Conservation (phyloP, 2,329 filamentous ascomycete species). For the Trichoderma lentiforme region DNA sequence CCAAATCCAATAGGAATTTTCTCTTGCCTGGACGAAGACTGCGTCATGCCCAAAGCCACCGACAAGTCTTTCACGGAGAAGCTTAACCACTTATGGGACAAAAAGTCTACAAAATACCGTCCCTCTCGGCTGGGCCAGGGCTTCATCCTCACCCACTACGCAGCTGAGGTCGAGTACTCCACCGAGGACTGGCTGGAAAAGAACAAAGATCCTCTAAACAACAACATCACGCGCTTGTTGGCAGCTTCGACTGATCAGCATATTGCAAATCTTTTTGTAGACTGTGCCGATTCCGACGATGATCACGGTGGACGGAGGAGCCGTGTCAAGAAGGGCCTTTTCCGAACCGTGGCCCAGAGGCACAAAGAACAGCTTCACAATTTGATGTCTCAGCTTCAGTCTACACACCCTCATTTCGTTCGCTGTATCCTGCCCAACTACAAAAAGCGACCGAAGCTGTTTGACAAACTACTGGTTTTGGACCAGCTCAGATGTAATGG, state of each 20-base stretch:
- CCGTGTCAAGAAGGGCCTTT: conserved; percentile 93
- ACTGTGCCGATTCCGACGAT: conserved; percentile 82
- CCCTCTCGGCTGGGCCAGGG: conserved; percentile 84
- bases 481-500: conserved; percentile 98
- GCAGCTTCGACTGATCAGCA: conserved; percentile 80
- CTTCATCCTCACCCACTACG: conserved; percentile 95
- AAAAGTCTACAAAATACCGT: conserved; percentile 90
- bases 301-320: conserved; percentile 65
- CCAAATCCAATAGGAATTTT: conserved; percentile 98
- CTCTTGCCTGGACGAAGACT: conserved; percentile 95
- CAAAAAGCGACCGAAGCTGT: conserved; percentile 92
- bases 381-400: conserved; percentile 89
- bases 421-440: conserved; percentile 97
- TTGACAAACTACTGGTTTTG: conserved; percentile 86
- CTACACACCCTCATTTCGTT: conserved; percentile 96
- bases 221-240: conserved; percentile 89
- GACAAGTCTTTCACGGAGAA: conserved; percentile 98
- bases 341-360: conserved; percentile 91
- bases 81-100: conserved; percentile 93
- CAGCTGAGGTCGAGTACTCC: conserved; percentile 94
- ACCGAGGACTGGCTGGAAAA: conserved; percentile 96
- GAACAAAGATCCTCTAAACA: conserved; percentile 97
- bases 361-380: conserved; percentile 99
- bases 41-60: conserved; percentile 97
- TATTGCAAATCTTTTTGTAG: conserved; percentile 77